Evolutionary conservation across 2,329 filamentous ascomycete genomes (phyloP), one percentile per base, ranked within the genome.

Genomic region (Lojkania enalia): DNA sequence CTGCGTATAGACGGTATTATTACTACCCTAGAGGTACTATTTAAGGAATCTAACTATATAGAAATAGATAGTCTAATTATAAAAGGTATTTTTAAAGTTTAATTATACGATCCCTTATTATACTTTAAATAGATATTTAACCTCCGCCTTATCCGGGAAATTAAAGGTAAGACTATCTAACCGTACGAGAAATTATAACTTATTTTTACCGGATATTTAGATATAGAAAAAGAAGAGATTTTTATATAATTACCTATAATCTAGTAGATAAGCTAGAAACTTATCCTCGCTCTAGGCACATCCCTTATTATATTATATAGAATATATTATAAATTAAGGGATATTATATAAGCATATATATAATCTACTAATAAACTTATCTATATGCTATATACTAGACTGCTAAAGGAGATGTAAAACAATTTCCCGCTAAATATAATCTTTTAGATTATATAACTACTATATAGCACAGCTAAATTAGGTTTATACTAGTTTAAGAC

Each of bases 311-410:
- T 18, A 11, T 16, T n/a, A 27, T 14, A 41, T 32, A 27, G 36
- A 15, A 39, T 39, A 18, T 27, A 39, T 15, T 25, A 9, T 32
- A 32, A 41, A 27, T 27, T 41, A 18, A 5, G 18, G 14, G 20
- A 41, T 32, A 41, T 41, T 16, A 41, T 18, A 5, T 16, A 41
- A 16, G 38, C 18, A 32, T 41, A 41, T 21, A 20, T 41, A 5
- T 21, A 41, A 18, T 31, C 20, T 12, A 32, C 15, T 5, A 16
- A 31, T 20, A 41, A 20, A 18, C 38, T 41, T 6, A 15, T 20
- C 5, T 16, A 21, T 20, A 31, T 19, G 38, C 15, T 41, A 6
- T 32, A 18, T 13, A 27, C 38, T 5, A 31, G 20, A 19, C 38
- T 32, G 20, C 38, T 21, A 41, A 32, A 20, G 21, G 27, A 41